Conservation (phyloP, 225 moss, liverwort and hornwort species). For the Pleurozium schreberi region DNA sequence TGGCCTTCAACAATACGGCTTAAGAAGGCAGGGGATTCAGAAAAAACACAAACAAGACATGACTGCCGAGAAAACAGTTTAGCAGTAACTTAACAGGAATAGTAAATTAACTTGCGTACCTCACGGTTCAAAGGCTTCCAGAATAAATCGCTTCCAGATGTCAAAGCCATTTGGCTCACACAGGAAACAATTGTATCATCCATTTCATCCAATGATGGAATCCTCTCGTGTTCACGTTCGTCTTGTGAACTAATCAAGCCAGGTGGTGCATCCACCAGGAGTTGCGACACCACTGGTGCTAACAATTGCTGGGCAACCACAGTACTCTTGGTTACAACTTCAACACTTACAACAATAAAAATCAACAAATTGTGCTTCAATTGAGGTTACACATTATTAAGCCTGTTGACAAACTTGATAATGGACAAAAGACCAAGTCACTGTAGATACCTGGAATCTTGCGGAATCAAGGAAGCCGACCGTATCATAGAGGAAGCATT, state of each 20-base stretch:
- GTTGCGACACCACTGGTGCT: constrained; percentile 64
- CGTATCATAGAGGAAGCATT: constrained; percentile 91
- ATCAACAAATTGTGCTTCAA: background rate
- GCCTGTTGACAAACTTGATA: background rate
- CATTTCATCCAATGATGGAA: constrained; percentile 58
- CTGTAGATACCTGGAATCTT: constrained; percentile 60
- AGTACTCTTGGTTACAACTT: background rate
- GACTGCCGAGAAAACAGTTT: background rate
- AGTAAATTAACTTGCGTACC: constrained; percentile 20
- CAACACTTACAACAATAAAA: background rate
- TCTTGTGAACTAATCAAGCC: constrained; percentile 7
- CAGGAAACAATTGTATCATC: constrained; percentile 71
- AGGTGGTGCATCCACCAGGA: constrained; percentile 55
- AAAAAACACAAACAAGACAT: background rate
- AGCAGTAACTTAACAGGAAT: background rate
- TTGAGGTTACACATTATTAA: background rate
- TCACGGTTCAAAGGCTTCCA: constrained; percentile 98
- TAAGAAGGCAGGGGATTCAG: background rate
- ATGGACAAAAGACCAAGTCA: background rate
- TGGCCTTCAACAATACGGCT: background rate
- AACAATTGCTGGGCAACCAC: constrained; percentile 60
- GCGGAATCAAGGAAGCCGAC: constrained; percentile 73
- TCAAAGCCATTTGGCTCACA: constrained; percentile 91
- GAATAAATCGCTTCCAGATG: constrained; percentile 86
- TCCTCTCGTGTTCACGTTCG: background rate